Base-by-base conservation (phyloP, 208 protist genomes). In the Angomonas ambiguus region DNA sequence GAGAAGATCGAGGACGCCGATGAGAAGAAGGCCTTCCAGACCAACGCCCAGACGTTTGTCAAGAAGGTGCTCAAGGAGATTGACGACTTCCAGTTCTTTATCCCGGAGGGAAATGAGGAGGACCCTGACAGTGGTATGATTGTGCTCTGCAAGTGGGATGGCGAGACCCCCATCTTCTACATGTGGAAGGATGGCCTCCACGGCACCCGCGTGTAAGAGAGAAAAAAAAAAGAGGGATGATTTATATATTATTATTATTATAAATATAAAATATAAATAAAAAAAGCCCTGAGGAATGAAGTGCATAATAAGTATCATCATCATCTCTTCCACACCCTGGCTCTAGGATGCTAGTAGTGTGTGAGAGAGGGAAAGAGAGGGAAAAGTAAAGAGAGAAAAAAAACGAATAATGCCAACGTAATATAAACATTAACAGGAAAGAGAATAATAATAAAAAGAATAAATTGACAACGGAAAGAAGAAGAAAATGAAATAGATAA, bases 41-140 rank as follows among this genome's bases (percentile, higher is more conserved):
- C 80, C 51, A 92, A 87, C 62, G 91, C 91, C 48, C 74, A 83
- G 3, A 69, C 83, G 49, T 97, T 92, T 64, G 88, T 94, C 67
- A 97, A 97, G 87, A 92, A 93, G 77, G 85, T 95, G 57, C 69
- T 96, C 41, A 93, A 91, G 82, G 82, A 95, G 31, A 91, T 97
- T 69, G 83, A 95, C 58, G 92, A 97, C 38, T 95, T 92, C 79
- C 88, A 95, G 79, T 97, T 96, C 81, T 97, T 88, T 77, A 94
- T 94, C 72, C 88, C 88, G 20, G 89, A 93, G 67, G 88, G 90
- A 65, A 91, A 93, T 58, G 84, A 90, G 69, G 91, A 95, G 85
- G 89, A 95, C 61, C 85, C 90, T 60, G 88, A 97, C 70, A 84
- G 74, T 68, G 92, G 88, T 73, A 82, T 96, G 73, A 93, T 95